Evolutionary conservation across 352 stramenopile genomes (phyloP).

Genomic region (Phytophthora sp.): DNA sequence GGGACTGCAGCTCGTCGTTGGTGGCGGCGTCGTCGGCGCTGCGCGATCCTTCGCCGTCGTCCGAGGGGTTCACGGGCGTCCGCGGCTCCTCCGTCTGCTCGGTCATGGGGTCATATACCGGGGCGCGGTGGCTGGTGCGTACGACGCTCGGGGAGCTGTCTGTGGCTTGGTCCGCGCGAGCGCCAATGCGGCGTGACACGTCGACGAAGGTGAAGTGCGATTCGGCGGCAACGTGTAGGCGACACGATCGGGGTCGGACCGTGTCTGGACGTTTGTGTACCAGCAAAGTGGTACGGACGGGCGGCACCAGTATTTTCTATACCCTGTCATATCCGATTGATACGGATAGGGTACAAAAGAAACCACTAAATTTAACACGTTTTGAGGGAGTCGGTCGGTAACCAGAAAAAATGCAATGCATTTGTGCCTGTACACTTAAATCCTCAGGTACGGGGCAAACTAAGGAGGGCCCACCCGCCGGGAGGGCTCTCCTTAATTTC

Average conservation of each 20-base stretch:
- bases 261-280: background rate
- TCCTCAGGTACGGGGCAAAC: too few relatives aligned
- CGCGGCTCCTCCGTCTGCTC: conserved; percentile 17
- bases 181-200: background rate
- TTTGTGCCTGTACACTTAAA: too few relatives aligned
- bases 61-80: conserved; percentile 19
- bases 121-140: background rate
- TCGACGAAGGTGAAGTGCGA: conserved; percentile 23
- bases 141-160: conserved; percentile 6
- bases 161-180: conserved; percentile 6
- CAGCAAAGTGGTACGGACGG: too few relatives aligned
- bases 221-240: conserved; percentile 13
- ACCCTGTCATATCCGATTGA: too few relatives aligned
- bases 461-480: too few relatives aligned
- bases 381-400: too few relatives aligned
- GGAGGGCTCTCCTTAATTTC: too few relatives aligned
- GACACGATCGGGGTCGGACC: conserved; percentile 5
- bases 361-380: too few relatives aligned
- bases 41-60: conserved; percentile 26
- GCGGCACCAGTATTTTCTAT: too few relatives aligned
- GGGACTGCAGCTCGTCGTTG: conserved; percentile 20
- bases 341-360: too few relatives aligned
- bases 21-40: conserved; percentile 12
- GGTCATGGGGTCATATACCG: conserved; percentile 37
- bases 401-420: too few relatives aligned